Conservation (phyloP, 2,329 filamentous ascomycete genomes). For the Aaosphaeria pasadenensis region DNA sequence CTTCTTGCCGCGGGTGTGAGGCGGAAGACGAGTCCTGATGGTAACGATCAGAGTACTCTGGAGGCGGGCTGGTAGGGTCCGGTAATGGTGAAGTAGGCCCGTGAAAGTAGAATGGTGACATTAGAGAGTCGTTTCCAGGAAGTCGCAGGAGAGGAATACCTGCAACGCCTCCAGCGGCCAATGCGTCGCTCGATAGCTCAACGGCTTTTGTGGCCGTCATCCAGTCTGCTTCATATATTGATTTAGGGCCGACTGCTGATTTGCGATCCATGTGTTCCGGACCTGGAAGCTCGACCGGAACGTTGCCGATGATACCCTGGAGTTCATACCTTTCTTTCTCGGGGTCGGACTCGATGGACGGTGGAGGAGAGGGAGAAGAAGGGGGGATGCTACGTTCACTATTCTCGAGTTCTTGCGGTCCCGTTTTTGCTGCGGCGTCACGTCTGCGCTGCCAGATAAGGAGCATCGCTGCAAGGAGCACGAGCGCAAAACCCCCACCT, state of each 20-base stretch:
- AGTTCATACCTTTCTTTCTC: constrained; percentile 10
- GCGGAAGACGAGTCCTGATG: no score
- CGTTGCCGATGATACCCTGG: constrained; percentile 9
- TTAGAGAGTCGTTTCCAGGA: constrained; percentile 15
- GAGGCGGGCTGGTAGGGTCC: no score
- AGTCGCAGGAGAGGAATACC: constrained; percentile 17
- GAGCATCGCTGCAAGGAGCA: constrained; percentile 8
- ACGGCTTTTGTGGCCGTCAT: constrained; percentile 9
- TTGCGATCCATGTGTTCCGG: constrained; percentile 5
- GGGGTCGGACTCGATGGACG: background rate
- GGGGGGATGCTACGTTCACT: background rate
- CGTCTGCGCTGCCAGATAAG: constrained; percentile 9
- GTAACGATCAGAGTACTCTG: no score
- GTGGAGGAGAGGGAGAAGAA: no score
- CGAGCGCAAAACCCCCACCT: constrained; percentile 11
- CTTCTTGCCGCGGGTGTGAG: no score
- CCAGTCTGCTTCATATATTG: constrained; percentile 14
- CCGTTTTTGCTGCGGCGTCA: constrained; percentile 2
- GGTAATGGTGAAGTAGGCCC: no score
- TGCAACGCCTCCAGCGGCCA: constrained; percentile 7
- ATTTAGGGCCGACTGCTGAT: constrained; percentile 5
- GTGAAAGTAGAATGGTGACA: constrained; percentile 5
- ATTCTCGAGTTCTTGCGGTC: constrained; percentile 8
- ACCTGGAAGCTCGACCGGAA: constrained; percentile 14
- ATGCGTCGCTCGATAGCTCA: constrained; percentile 16